A percentile compares a stretch with the other conserved stretches of the same genome.
phyloP scores from a whole-genome alignment of 257 asterid species.

The Scutellaria galericulata region DNA sequence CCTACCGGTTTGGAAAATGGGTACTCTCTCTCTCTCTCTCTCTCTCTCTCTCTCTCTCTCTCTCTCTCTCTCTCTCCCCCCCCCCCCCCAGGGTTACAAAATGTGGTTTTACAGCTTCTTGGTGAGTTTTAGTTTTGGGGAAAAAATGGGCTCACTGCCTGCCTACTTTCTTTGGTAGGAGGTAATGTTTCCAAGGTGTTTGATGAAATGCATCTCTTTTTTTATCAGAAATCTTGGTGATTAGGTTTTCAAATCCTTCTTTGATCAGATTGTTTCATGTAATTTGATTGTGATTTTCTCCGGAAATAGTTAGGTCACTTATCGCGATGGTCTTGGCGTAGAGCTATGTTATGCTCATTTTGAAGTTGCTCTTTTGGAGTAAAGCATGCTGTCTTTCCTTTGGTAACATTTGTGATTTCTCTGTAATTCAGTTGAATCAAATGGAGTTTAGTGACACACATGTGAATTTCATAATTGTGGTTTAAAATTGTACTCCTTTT shows the following conservation, averaged over 20 bases:
- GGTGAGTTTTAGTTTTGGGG: background rate
- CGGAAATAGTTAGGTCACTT: background rate
- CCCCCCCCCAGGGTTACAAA: too few species aligned
- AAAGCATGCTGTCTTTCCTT: conserved; percentile 3
- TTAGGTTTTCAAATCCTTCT: background rate
- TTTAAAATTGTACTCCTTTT: background rate
- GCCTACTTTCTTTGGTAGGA: background rate
- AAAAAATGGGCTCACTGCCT: background rate
- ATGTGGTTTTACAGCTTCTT: too few species aligned
- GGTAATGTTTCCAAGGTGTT: background rate
- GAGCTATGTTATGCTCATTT: background rate
- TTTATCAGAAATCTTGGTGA: background rate
- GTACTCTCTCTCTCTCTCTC: conserved; percentile 36
- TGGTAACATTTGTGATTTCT: too few species aligned
- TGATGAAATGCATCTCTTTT: background rate
- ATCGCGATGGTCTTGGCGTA: background rate
- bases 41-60: background rate
- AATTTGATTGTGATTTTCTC: background rate
- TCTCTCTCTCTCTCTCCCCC: too few species aligned
- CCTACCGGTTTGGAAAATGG: conserved; percentile 83
- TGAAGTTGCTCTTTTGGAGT: background rate
- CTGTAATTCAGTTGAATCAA: background rate
- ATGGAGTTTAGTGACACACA: background rate
- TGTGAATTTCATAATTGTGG: conserved; percentile 4
- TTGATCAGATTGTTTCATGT: background rate